Base-by-base conservation (phyloP, 2,329 filamentous ascomycete species). In the Talaromyces sp. region DNA sequence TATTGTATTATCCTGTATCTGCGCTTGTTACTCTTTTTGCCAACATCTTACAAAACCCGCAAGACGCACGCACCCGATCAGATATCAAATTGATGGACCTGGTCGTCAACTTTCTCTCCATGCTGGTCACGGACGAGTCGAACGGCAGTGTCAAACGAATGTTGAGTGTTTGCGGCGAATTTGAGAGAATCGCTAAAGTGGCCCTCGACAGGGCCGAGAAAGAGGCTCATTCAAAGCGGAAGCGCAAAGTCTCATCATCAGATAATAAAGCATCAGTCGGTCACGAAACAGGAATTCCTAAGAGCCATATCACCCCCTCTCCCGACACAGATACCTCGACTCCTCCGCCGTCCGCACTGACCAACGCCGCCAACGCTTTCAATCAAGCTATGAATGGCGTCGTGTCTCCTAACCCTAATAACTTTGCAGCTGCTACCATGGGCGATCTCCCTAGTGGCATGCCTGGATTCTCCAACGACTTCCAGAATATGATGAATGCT, bases 1-100 rank as follows among this genome's bases (percentile, higher is more conserved):
- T 97, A 67, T 81, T 98, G 10, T 99, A 99, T 76, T 99, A 96
- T 77, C 95, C 95, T 0, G 93, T 99, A 8, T 96, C 95, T 0
- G 91, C 95, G 1, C 84, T 98, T 4, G 92, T 99, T 52, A 98
- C 95, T 0, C 80, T 99, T 1, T 99, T 99, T 70, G 93, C 94
- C 63, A 97, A 98, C 70, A 96, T 98, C 54, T 78, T 99, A 0
- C 95, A 99, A 73, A 98, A 98, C 68, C 95, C 95, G 0, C 86
- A 94, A 62, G 95, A 99, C 71, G 87, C 90, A 1, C 85, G 92
- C 53, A 94, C 94, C 50, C 88, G 92, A 60, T 92, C 92, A 0
- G 95, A 99, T 73, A 87, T 95, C 16, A 89, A 90, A 66, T 79
- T 98, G 23, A 97, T 99, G 92, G 92, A 89, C 67, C 83, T 94